Base-by-base conservation (phyloP, 345 rosid genomes). In the Capsella bursapastoris region DNA sequence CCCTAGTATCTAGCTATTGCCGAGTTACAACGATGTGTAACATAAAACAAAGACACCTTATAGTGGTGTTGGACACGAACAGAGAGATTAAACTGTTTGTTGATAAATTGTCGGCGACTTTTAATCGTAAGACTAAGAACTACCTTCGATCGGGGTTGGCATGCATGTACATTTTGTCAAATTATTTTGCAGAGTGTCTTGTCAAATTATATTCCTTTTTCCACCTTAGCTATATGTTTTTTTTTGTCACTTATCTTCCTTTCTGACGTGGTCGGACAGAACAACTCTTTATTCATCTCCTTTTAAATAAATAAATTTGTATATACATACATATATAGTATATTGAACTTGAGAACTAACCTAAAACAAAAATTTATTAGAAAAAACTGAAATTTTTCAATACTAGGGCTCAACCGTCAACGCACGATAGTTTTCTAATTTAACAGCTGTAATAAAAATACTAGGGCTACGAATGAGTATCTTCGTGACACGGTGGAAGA, bases 201-300 rank as follows among this genome's bases (percentile, higher is more conserved):
- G 13, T 48, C 55, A 50, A 50, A 4, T 49, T 49, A 49, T 8
- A 18, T 15, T 8, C 4, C 52, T 7, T 15, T 22, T 48, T 48
- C 4, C 11, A 48, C 11, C 52, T 5, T 49, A 50, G 13, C 55
- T 18, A 16, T 7, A 49, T 49, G 25, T 18, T 49, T n/a, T 3
- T 3, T 38, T 74, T 38, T 66, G 55, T 74, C 67, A 66, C 53
- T 49, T 38, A 32, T 49, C 40, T 50, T 37, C 60, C 32, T 74
- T 74, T 58, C n/a, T 43, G 18, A 58, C 73, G 61, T 66, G 59
- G 16, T 65, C 34, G 50, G 71, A 66, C 71, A 57, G 64, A 56
- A 64, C 40, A 57, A 66, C 18, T 37, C 44, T 65, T 64, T 64
- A 12, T 52, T 72, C 50, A 25, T 22, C n/a, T 35, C 43, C 6